Percentiles rank a stretch among this genome's conserved stretches.
Evolutionary conservation across 129 eudicot genomes (phyloP).

Genomic region (Lactuca saligna): DNA sequence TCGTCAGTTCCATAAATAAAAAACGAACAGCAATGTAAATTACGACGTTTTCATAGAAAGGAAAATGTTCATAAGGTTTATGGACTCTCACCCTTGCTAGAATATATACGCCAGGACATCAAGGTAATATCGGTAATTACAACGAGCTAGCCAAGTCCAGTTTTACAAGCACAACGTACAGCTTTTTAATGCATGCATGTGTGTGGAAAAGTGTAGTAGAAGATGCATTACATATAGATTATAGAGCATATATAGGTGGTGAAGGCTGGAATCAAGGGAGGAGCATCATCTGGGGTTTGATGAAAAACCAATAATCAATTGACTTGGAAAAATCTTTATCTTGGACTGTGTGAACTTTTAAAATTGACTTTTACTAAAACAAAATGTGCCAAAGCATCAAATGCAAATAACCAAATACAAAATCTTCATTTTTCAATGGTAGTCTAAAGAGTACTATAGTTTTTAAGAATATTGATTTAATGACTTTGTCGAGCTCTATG

Average conservation of each 20-base stretch:
- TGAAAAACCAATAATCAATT: conserved; percentile 36
- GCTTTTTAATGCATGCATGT: conserved; percentile 33
- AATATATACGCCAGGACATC: background rate
- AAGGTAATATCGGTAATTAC: conserved; percentile 20
- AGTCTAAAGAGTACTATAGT: background rate
- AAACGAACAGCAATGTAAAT: too few relatives aligned
- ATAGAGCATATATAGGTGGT: conserved; percentile 7
- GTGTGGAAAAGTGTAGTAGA: conserved; percentile 33
- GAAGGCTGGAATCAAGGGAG: conserved; percentile 49
- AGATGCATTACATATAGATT: conserved; percentile 12
- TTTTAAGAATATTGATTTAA: background rate
- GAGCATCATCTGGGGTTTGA: conserved; percentile 43
- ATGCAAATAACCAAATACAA: conserved; percentile 26
- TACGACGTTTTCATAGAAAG: too few relatives aligned
- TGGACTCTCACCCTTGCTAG: background rate
- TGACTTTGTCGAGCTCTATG: conserved; percentile 57
- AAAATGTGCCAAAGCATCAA: conserved; percentile 29
- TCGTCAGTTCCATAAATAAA: too few relatives aligned
- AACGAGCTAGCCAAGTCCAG: conserved; percentile 14
- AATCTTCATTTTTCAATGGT: background rate
- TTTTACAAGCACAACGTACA: conserved; percentile 29
- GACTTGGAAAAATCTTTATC: conserved; percentile 14
- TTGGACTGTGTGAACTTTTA: conserved; percentile 25
- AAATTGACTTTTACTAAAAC: conserved; percentile 24
- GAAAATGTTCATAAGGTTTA: background rate